Percentiles rank a stretch among this genome's conserved stretches.
Evolutionary conservation across 2,329 filamentous ascomycete species (phyloP).

Genomic region (Periconia sp.): DNA sequence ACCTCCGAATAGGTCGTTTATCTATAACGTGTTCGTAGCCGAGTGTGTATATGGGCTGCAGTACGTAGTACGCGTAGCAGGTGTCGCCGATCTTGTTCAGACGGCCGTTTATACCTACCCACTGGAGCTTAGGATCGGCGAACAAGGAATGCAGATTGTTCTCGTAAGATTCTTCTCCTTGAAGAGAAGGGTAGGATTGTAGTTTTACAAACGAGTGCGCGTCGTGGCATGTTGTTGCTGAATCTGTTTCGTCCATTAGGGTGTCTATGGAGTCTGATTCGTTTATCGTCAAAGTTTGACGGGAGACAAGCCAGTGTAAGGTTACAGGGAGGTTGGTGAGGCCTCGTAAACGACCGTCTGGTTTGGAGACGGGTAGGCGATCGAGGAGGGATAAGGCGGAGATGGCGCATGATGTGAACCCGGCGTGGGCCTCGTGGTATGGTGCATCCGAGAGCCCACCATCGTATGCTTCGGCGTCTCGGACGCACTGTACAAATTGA

Average conservation of each 20-base stretch:
- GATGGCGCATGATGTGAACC: slow-evolving; percentile 88
- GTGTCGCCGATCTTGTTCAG: slow-evolving; percentile 92
- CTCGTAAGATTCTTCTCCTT: slow-evolving; percentile 26
- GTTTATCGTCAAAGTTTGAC: slow-evolving; percentile 49
- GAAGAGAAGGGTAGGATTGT: slow-evolving; percentile 24
- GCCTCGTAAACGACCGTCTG: slow-evolving; percentile 33
- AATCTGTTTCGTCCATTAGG: slow-evolving; percentile 39
- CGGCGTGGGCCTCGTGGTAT: slow-evolving; percentile 82
- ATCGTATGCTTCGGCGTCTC: slow-evolving; percentile 72
- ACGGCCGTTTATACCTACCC: slow-evolving; percentile 84
- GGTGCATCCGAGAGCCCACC: slow-evolving; percentile 79
- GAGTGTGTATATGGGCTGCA: slow-evolving; percentile 56
- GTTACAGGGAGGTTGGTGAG: slow-evolving; percentile 43
- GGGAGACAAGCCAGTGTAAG: slow-evolving; percentile 49
- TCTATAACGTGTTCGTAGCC: slow-evolving; percentile 59
- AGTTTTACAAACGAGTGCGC: slow-evolving; percentile 43
- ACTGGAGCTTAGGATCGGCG: slow-evolving; percentile 56
- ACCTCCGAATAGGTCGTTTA: slow-evolving; percentile 65
- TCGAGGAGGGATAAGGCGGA: slow-evolving; percentile 76
- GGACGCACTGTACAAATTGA: slow-evolving; percentile 69
- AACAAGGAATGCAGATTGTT: slow-evolving; percentile 68
- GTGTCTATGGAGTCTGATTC: slow-evolving; percentile 47
- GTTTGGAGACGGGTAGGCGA: slow-evolving; percentile 49
- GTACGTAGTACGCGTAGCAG: slow-evolving; percentile 94
- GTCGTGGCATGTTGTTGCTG: slow-evolving; percentile 44